phyloP scores from a whole-genome alignment of 2,329 filamentous ascomycete species.

The Aspergillus ibericus region DNA sequence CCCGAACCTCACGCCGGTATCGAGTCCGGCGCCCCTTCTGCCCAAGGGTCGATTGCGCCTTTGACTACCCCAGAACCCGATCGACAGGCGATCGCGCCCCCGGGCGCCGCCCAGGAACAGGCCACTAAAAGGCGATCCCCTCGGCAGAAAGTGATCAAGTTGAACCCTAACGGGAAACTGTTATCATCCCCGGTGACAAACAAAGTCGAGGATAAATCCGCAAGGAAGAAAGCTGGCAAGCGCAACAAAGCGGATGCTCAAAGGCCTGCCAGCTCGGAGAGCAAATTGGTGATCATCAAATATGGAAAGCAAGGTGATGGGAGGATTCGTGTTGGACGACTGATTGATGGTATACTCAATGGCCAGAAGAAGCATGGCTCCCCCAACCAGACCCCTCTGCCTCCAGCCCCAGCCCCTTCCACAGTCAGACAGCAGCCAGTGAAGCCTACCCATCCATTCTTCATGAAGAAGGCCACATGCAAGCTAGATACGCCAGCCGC shows the following conservation, averaged over 20 bases:
- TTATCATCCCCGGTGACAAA: conserved; percentile 38
- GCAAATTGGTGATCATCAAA: conserved; percentile 54
- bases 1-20: neutral
- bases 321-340: conserved; percentile 54
- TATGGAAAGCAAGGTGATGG: conserved; percentile 57
- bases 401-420: conserved; percentile 18
- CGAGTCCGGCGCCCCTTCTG: neutral
- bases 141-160: conserved; percentile 51
- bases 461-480: conserved; percentile 55
- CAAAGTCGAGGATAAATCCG: conserved; percentile 19
- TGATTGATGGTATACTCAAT: conserved; percentile 64
- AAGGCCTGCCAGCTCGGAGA: conserved; percentile 32
- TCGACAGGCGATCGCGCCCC: neutral
- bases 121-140: conserved; percentile 41
- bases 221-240: conserved; percentile 26
- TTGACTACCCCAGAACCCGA: neutral
- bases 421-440: conserved; percentile 24
- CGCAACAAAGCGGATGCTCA: conserved; percentile 36
- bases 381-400: conserved; percentile 19
- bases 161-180: conserved; percentile 47
- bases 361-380: conserved; percentile 34
- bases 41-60: neutral
- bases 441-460: conserved; percentile 68
- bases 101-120: neutral
- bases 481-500: conserved; percentile 11